phyloP scores from a whole-genome alignment of 2,329 filamentous ascomycete genomes.

The Bertia moriformis region DNA sequence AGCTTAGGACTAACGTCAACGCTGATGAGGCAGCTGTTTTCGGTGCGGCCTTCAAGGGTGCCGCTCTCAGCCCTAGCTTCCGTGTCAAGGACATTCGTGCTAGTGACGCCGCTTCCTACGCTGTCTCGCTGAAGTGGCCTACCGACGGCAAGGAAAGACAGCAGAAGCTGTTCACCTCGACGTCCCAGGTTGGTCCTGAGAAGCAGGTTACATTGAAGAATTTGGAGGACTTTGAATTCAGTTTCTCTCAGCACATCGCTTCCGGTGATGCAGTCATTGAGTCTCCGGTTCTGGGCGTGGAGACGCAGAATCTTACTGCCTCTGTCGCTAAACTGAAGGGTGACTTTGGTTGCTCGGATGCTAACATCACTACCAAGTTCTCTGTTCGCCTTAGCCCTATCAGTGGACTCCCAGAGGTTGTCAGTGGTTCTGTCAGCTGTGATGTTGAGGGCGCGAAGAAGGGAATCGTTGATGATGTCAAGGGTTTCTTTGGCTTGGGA shows the following conservation, averaged over 20 bases:
- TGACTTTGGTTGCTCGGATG: constrained; percentile 61
- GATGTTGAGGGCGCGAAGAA: constrained; percentile 55
- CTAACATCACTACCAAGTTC: constrained; percentile 69
- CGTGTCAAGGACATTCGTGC: constrained; percentile 91
- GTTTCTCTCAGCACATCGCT: constrained; percentile 50
- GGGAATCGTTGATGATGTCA: constrained; percentile 82
- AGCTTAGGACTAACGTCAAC: constrained; percentile 87
- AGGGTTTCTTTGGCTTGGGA: constrained; percentile 89
- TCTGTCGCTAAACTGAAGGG: constrained; percentile 67
- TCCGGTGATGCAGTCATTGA: constrained; percentile 19
- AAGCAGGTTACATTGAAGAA: constrained; percentile 80
- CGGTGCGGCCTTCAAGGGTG: constrained; percentile 86
- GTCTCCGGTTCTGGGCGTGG: constrained; percentile 38
- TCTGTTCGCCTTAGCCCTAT: constrained; percentile 56
- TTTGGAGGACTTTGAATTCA: constrained; percentile 65
- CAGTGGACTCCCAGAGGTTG: constrained; percentile 68
- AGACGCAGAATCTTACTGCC: constrained; percentile 73
- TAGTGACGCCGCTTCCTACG: constrained; percentile 62
- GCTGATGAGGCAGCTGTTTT: constrained; percentile 93
- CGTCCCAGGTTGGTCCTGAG: constrained; percentile 59
- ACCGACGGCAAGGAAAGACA: constrained; percentile 48
- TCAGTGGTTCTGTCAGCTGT: constrained; percentile 68
- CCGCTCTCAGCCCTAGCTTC: constrained; percentile 85
- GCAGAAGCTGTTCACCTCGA: constrained; percentile 71
- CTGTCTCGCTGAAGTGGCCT: constrained; percentile 61